Evolutionary conservation across 768 basidiomycete species (phyloP).

Genomic region (Boletus huronensis): DNA sequence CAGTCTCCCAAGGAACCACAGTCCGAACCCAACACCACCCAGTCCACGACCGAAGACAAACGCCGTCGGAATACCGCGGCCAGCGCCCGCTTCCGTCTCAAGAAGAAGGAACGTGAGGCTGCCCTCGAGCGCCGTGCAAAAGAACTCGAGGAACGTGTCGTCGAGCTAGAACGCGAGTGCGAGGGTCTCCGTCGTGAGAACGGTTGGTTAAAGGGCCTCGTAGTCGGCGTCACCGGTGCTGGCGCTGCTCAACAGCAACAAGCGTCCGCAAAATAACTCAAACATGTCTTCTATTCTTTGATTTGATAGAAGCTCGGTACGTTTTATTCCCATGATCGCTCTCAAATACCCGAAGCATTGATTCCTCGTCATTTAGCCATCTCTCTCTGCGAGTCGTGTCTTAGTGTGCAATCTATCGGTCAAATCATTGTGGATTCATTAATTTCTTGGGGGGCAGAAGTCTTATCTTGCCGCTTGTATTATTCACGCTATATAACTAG

Average conservation of each 20-base stretch:
- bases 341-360: not conserved
- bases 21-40: slow-evolving; percentile 2
- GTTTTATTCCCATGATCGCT: not conserved
- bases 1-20: slow-evolving; percentile 29
- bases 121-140: slow-evolving; percentile 83
- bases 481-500: slow-evolving; percentile 14
- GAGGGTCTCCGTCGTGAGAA: slow-evolving; percentile 86
- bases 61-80: slow-evolving; percentile 92
- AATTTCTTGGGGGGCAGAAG: not conserved
- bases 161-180: slow-evolving; percentile 86
- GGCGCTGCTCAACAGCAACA: slow-evolving; percentile 38
- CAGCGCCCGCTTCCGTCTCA: slow-evolving; percentile 87
- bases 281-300: not conserved
- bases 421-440: not conserved
- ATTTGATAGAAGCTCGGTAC: not conserved
- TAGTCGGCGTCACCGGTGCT: slow-evolving; percentile 82
- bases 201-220: slow-evolving; percentile 87
- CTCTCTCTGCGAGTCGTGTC: not conserved
- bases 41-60: slow-evolving; percentile 78
- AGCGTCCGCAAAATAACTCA: slow-evolving; percentile 15
- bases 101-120: slow-evolving; percentile 94
- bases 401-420: not conserved
- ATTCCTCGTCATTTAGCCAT: not conserved
- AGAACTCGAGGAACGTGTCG: slow-evolving; percentile 76
- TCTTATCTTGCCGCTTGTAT: slow-evolving; percentile 16